These are phyloP conservation scores for Picochlorum costavermella DNA, from an alignment of 139 green algal species.

Conservation along the genomic window DNA sequence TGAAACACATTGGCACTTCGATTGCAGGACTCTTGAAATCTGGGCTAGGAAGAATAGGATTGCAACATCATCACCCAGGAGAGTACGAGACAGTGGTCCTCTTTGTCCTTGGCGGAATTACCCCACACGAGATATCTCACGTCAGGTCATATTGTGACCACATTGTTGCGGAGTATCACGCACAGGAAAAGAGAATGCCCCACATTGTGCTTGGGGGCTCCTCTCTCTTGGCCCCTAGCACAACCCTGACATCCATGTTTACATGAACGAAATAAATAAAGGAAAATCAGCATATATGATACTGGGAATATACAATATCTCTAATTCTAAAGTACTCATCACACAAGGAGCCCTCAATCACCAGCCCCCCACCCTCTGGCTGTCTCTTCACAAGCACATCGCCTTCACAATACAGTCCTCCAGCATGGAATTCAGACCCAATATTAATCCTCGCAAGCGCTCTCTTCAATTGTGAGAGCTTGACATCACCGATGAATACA, in stretches of 20 bases:
- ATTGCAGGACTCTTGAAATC: slow-evolving; percentile 43
- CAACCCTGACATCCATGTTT: slow-evolving; percentile 3
- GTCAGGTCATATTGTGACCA: background rate
- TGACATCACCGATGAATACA: slow-evolving; percentile 53
- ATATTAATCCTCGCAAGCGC: slow-evolving; percentile 46
- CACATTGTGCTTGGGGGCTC: background rate
- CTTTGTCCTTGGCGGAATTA: slow-evolving; percentile 56
- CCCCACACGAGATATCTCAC: slow-evolving; percentile 3
- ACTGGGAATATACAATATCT: slow-evolving; percentile 64
- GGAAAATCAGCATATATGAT: slow-evolving; percentile 46
- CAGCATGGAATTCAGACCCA: slow-evolving; percentile 37
- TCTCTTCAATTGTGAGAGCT: slow-evolving; percentile 49
- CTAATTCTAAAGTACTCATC: slow-evolving; percentile 51
- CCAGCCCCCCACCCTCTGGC: slow-evolving; percentile 29
- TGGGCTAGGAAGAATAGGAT: slow-evolving; percentile 45
- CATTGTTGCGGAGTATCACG: background rate
- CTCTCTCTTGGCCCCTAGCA: background rate
- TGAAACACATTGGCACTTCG: slow-evolving; percentile 28
- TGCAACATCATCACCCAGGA: slow-evolving; percentile 27
- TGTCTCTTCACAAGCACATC: slow-evolving; percentile 29
- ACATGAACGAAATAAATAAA: background rate
- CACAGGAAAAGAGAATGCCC: background rate
- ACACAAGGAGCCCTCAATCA: slow-evolving; percentile 50
- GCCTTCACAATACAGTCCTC: slow-evolving; percentile 39
- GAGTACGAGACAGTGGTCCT: slow-evolving; percentile 43